These are phyloP conservation scores for Xenosphaeropsis pyriputrescens DNA, from an alignment of 2,329 filamentous ascomycete genomes.

Conservation along the genomic window DNA sequence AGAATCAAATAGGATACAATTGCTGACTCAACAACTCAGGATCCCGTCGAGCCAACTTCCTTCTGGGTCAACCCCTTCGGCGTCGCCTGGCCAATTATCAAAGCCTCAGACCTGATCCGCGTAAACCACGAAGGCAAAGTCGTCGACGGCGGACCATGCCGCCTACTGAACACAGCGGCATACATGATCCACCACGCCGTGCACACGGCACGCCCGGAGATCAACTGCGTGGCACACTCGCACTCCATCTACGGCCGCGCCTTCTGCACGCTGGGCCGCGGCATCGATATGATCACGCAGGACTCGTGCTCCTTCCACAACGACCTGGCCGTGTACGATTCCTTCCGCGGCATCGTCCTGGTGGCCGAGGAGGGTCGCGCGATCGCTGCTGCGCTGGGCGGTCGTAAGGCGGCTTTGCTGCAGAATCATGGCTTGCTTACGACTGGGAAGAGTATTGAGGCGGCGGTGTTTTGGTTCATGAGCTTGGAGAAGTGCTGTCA, in stretches of 20 bases:
- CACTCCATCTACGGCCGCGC: constrained; percentile 44
- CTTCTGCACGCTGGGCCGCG: constrained; percentile 45
- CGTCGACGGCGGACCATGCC: constrained; percentile 39
- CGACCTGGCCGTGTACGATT: constrained; percentile 21
- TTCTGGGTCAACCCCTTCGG: constrained; percentile 21
- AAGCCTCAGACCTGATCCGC: constrained; percentile 50
- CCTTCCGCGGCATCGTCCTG: constrained; percentile 36
- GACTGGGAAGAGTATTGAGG: constrained; percentile 31
- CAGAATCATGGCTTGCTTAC: constrained; percentile 40
- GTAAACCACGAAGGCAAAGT: constrained; percentile 46
- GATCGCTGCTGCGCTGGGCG: constrained; percentile 30
- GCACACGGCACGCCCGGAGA: constrained; percentile 41
- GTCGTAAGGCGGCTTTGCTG: constrained; percentile 34
- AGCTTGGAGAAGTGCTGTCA: constrained; percentile 32
- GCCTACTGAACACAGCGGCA: constrained; percentile 21
- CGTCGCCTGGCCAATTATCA: constrained; percentile 27
- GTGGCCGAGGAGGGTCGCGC: constrained; percentile 32
- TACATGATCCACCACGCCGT: constrained; percentile 47
- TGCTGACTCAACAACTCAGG: constrained; percentile 8
- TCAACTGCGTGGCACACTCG: constrained; percentile 41
- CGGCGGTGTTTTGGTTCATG: constrained; percentile 37
- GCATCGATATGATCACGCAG: constrained; percentile 42
- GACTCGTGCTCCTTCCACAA: constrained; percentile 38
- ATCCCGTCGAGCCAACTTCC: constrained; percentile 17
- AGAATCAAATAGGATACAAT: neutral